These are phyloP conservation scores for Candida sp. DNA, from an alignment of 1,139 yeast genomes.

Conservation along the genomic window DNA sequence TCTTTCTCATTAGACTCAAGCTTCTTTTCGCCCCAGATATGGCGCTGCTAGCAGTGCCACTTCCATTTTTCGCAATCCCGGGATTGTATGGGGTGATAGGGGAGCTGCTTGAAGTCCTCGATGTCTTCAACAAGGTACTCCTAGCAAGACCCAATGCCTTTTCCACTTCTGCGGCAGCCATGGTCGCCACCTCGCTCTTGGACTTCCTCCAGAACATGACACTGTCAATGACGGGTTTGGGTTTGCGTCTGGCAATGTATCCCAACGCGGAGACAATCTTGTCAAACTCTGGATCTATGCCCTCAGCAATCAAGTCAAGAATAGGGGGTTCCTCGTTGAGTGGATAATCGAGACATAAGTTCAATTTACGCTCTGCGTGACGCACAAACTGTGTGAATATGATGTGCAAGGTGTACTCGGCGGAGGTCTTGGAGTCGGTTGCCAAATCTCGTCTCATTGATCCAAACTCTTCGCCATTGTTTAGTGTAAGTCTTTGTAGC, in stretches of 20 bases:
- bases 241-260: slow-evolving; percentile 86
- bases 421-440: slow-evolving; percentile 77
- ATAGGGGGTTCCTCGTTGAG: slow-evolving; percentile 80
- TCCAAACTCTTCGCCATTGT: slow-evolving; percentile 39
- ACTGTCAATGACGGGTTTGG: slow-evolving; percentile 96
- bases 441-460: slow-evolving; percentile 52
- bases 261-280: slow-evolving; percentile 86
- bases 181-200: slow-evolving; percentile 80
- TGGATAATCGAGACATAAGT: slow-evolving; percentile 72
- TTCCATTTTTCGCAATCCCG: slow-evolving; percentile 19
- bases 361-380: slow-evolving; percentile 86
- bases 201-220: slow-evolving; percentile 99
- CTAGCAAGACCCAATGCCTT: slow-evolving; percentile 31
- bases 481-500: slow-evolving; percentile 26
- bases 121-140: slow-evolving; percentile 16
- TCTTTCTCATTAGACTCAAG: slow-evolving; percentile 44
- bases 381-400: slow-evolving; percentile 95
- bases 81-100: slow-evolving; percentile 15
- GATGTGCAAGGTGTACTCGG: slow-evolving; percentile 94
- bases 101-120: slow-evolving; percentile 4
- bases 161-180: slow-evolving; percentile 71
- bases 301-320: slow-evolving; percentile 82
- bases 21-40: slow-evolving; percentile 37
- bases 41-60: slow-evolving; percentile 1
- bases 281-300: slow-evolving; percentile 86